These are phyloP conservation scores for Tulasnella sp. DNA, from an alignment of 768 basidiomycete species.

Conservation along the genomic window DNA sequence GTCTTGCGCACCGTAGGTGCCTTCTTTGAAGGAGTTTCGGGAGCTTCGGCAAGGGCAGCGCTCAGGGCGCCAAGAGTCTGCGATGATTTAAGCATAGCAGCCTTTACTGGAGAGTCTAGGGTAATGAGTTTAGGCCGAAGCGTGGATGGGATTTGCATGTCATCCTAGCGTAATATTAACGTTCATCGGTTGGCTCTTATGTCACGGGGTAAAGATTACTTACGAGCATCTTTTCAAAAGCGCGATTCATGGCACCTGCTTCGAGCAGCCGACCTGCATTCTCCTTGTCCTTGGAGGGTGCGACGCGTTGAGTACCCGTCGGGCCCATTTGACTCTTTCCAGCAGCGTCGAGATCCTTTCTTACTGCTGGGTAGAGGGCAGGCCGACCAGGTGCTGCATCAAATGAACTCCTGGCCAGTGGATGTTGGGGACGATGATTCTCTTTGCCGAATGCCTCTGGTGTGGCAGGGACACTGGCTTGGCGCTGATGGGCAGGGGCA, in stretches of 20 bases:
- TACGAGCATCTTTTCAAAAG: conserved; percentile 73
- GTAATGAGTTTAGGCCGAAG: conserved; percentile 64
- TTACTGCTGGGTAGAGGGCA: neutral
- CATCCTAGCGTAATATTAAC: conserved; percentile 42
- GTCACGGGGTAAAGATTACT: conserved; percentile 21
- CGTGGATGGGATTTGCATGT: conserved; percentile 71
- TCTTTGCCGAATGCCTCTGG: neutral
- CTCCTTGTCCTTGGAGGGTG: neutral
- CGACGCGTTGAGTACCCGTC: neutral
- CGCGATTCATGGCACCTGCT: conserved; percentile 41
- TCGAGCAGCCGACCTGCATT: conserved; percentile 19
- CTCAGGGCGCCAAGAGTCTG: conserved; percentile 39
- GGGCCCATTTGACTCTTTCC: neutral
- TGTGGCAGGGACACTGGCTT: neutral
- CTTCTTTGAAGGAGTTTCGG: conserved; percentile 40
- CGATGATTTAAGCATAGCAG: conserved; percentile 82
- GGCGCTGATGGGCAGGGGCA: no score
- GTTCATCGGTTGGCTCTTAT: conserved; percentile 6
- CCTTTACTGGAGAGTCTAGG: conserved; percentile 79
- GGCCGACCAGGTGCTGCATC: neutral
- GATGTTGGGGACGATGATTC: conserved; percentile 10
- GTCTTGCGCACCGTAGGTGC: conserved; percentile 27
- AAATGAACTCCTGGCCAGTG: neutral
- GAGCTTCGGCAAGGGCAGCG: conserved; percentile 21
- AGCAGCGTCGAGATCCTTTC: neutral